phyloP scores from a whole-genome alignment of 2,329 filamentous ascomycete species.

The Pestalotiopsis fici region DNA sequence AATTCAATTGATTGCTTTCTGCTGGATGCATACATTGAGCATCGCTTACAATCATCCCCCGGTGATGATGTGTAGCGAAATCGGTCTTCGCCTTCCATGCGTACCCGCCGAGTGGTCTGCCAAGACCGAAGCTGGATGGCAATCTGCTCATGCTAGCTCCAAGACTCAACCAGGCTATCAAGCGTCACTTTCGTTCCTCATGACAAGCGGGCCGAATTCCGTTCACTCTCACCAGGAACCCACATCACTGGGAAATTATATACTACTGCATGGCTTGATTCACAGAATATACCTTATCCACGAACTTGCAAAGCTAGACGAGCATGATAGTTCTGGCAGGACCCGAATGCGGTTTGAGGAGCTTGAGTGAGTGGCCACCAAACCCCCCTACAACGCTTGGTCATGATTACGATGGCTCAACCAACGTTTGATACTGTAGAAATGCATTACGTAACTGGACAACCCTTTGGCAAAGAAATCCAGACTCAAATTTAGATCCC shows the following conservation, averaged over 20 bases:
- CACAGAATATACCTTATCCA: constrained; percentile 36
- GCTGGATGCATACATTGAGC: constrained; percentile 38
- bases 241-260: constrained; percentile 37
- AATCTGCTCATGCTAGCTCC: constrained; percentile 15
- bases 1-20: constrained; percentile 37
- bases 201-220: constrained; percentile 27
- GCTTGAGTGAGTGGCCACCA: constrained; percentile 36
- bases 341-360: constrained; percentile 27
- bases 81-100: constrained; percentile 34
- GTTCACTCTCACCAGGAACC: constrained; percentile 22
- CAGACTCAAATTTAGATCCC: constrained; percentile 38
- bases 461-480: constrained; percentile 37
- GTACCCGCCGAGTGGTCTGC: constrained; percentile 39
- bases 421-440: constrained; percentile 15
- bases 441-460: constrained; percentile 37
- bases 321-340: background rate
- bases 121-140: constrained; percentile 28
- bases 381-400: constrained; percentile 5
- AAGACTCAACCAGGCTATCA: constrained; percentile 37
- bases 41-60: constrained; percentile 40
- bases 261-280: constrained; percentile 36
- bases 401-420: background rate
- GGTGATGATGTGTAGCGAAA: constrained; percentile 35
- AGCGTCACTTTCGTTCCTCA: constrained; percentile 32
- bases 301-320: background rate